phyloP scores from a whole-genome alignment of 139 green algal species.

The Trebouxia sp. region DNA sequence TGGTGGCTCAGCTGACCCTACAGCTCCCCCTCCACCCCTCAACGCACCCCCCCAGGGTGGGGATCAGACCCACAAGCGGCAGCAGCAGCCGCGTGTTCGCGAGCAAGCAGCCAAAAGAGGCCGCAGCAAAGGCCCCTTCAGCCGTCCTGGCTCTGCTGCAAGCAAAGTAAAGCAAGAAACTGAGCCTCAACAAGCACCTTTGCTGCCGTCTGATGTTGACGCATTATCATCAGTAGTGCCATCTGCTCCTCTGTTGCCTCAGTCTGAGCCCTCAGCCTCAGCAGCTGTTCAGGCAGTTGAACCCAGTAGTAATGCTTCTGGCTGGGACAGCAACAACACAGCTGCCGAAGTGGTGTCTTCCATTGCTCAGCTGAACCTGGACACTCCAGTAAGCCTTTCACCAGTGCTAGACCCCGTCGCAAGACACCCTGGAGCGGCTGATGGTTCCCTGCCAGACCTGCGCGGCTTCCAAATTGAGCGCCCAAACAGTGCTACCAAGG shows the following conservation, averaged over 20 bases:
- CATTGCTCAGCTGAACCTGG: slow-evolving; percentile 25
- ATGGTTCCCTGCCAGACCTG: background rate
- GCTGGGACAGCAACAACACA: background rate
- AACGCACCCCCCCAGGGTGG: background rate
- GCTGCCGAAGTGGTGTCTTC: background rate
- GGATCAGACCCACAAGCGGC: slow-evolving; percentile 7
- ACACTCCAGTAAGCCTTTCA: slow-evolving; percentile 1
- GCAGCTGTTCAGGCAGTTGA: no score
- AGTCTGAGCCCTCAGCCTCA: no score
- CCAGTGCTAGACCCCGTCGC: slow-evolving; percentile 22
- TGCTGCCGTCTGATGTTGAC: no score
- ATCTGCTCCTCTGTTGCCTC: no score
- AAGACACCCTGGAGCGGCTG: background rate
- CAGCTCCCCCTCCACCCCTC: background rate
- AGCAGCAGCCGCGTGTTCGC: background rate
- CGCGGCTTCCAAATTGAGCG: slow-evolving; percentile 18
- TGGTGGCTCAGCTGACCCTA: background rate
- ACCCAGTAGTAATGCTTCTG: background rate
- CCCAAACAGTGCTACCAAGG: slow-evolving; percentile 5
- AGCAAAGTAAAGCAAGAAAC: slow-evolving; percentile 14
- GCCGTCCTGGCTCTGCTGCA: slow-evolving; percentile 7
- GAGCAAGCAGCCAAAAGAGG: slow-evolving; percentile 13
- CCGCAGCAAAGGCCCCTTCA: slow-evolving; percentile 14
- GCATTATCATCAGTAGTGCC: no score
- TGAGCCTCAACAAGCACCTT: background rate